Percentiles rank a stretch among this genome's conserved stretches.
Conservation (phyloP, 1,139 yeast species). For the Candida buenavistaensis region DNA sequence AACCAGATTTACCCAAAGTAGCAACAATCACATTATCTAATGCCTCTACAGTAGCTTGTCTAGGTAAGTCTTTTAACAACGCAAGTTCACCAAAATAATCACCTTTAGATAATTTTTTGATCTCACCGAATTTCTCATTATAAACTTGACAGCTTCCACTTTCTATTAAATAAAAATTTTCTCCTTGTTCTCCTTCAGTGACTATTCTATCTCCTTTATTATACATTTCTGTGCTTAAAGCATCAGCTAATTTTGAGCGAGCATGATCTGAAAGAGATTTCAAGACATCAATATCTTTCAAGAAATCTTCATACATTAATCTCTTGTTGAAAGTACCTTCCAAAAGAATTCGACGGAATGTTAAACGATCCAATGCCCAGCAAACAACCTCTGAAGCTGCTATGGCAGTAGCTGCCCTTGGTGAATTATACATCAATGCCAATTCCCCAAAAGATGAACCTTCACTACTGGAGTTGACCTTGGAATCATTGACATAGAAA, state of each 20-base stretch:
- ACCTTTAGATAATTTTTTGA: constrained; percentile 69
- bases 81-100: constrained; percentile 98
- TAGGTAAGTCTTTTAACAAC: constrained; percentile 82
- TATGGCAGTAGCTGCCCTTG: constrained; percentile 92
- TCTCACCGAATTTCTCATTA: constrained; percentile 57
- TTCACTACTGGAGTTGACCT: constrained; percentile 73
- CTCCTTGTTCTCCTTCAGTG: constrained; percentile 88
- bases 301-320: constrained; percentile 83
- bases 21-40: constrained; percentile 79
- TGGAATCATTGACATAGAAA: constrained; percentile 69
- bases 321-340: constrained; percentile 92
- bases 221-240: constrained; percentile 76
- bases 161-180: constrained; percentile 87
- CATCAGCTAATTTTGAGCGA: constrained; percentile 91
- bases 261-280: constrained; percentile 74
- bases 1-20: constrained; percentile 86
- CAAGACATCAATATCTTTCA: constrained; percentile 83
- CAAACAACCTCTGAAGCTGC: constrained; percentile 66
- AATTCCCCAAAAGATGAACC: constrained; percentile 96
- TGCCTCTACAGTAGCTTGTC: constrained; percentile 93
- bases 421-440: constrained; percentile 96
- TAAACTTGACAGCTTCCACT: constrained; percentile 80
- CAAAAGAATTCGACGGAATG: constrained; percentile 86
- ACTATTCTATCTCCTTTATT: constrained; percentile 75
- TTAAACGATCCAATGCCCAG: constrained; percentile 93